These are phyloP conservation scores for Calvatia gigantea DNA, from an alignment of 768 basidiomycete genomes.

Conservation along the genomic window DNA sequence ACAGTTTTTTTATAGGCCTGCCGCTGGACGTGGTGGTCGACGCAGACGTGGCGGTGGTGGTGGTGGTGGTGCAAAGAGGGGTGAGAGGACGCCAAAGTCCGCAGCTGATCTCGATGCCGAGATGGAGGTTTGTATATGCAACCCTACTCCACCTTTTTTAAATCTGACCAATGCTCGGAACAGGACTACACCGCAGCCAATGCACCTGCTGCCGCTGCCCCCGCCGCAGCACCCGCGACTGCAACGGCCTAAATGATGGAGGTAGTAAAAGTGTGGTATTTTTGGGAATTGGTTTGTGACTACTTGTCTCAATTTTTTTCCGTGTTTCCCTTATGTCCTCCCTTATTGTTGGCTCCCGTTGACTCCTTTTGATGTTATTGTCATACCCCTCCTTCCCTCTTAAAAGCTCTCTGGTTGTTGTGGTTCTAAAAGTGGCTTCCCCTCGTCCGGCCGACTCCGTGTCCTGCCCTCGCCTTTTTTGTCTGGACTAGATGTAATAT, in stretches of 20 bases:
- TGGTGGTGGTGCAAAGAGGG: slow-evolving; percentile 39
- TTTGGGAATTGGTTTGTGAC: not conserved
- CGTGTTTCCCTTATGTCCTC: not conserved
- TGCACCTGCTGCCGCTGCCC: slow-evolving; percentile 5
- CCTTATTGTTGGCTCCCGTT: not conserved
- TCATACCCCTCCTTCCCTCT: not conserved
- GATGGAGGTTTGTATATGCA: slow-evolving; percentile 72
- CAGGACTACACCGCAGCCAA: slow-evolving; percentile 9
- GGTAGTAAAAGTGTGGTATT: not conserved
- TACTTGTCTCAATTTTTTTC: not conserved
- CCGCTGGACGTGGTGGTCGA: slow-evolving; percentile 35
- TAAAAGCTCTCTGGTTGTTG: not conserved
- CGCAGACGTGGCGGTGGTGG: slow-evolving; percentile 43
- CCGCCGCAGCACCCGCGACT: not conserved
- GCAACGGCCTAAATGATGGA: not conserved
- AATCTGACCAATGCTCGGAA: not conserved
- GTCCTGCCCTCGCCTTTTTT: not conserved
- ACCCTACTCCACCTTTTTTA: not conserved
- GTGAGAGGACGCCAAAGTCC: slow-evolving; percentile 70
- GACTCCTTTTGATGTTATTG: not conserved
- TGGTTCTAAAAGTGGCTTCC: slow-evolving; percentile 1
- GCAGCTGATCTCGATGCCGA: slow-evolving; percentile 94
- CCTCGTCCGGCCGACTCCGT: not conserved
- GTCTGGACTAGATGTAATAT: slow-evolving; percentile 10
- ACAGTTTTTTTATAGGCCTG: slow-evolving; percentile 16